A percentile compares a stretch with the other conserved stretches of the same genome.
Conservation (phyloP, 192 early-diverging fungal species). For the Entomortierella chlamydospora region DNA sequence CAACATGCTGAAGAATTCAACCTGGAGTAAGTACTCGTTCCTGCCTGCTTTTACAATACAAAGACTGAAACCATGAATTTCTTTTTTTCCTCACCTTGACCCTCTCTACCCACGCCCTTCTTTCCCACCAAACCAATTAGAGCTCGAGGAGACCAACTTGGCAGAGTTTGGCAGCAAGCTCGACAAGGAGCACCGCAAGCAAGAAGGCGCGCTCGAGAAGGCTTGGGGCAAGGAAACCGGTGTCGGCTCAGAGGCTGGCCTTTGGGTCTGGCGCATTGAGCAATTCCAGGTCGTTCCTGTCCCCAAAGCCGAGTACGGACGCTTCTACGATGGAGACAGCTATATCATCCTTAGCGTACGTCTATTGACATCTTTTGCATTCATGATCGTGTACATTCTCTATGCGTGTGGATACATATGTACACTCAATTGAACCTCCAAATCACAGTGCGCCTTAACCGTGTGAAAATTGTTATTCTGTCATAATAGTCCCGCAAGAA, state of each 20-base stretch:
- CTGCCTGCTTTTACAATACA: not conserved
- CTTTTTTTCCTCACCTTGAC: not conserved
- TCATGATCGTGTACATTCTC: no score
- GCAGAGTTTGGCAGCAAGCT: slow-evolving; percentile 68
- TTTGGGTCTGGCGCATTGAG: slow-evolving; percentile 84
- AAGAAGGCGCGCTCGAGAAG: slow-evolving; percentile 66
- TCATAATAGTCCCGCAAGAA: slow-evolving; percentile 68
- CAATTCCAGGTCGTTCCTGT: slow-evolving; percentile 76
- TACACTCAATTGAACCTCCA: no score
- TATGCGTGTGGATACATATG: no score
- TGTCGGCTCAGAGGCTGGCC: slow-evolving; percentile 61
- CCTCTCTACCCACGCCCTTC: not conserved
- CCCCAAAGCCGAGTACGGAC: slow-evolving; percentile 70
- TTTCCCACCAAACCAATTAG: not conserved
- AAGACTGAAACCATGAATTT: no score
- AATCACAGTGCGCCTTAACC: no score
- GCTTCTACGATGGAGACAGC: slow-evolving; percentile 81
- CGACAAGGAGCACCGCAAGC: slow-evolving; percentile 70
- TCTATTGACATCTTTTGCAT: not conserved
- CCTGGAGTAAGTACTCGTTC: slow-evolving; percentile 38
- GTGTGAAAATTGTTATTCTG: slow-evolving; percentile 5
- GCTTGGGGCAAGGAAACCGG: slow-evolving; percentile 67
- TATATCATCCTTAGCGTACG: slow-evolving; percentile 81
- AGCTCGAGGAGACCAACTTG: slow-evolving; percentile 62
- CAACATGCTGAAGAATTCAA: slow-evolving; percentile 55